These are phyloP conservation scores for Halophytophthora batemanensis DNA, from an alignment of 352 stramenopile genomes.

Conservation along the genomic window DNA sequence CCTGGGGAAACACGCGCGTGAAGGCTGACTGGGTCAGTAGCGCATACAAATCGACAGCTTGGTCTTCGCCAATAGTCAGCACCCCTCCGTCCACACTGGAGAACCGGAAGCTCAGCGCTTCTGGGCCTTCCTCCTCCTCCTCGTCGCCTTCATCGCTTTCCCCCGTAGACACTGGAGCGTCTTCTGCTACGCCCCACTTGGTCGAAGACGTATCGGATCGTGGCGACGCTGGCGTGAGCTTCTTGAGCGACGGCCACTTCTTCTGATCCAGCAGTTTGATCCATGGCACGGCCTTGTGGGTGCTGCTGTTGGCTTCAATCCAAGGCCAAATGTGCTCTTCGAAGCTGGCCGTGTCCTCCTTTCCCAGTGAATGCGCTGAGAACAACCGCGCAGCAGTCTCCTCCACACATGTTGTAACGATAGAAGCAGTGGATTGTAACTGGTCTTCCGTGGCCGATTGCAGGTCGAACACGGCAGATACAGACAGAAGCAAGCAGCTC, in stretches of 20 bases:
- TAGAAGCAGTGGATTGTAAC: conserved; percentile 49
- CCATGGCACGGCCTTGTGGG: conserved; percentile 51
- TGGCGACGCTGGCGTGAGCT: conserved; percentile 26
- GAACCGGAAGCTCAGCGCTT: conserved; percentile 63
- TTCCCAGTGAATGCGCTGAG: conserved; percentile 35
- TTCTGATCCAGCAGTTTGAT: conserved; percentile 64
- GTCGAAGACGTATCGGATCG: conserved; percentile 11
- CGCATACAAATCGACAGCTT: conserved; percentile 61
- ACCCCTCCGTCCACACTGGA: conserved; percentile 60
- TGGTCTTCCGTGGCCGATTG: conserved; percentile 45
- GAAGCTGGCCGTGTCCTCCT: conserved; percentile 32
- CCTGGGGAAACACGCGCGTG: conserved; percentile 62
- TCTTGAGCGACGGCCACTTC: conserved; percentile 63
- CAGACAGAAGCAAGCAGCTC: conserved; percentile 45
- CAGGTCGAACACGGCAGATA: conserved; percentile 67
- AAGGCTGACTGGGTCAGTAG: conserved; percentile 66
- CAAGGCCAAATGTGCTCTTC: conserved; percentile 51
- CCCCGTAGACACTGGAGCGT: conserved; percentile 1
- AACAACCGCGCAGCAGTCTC: conserved; percentile 54
- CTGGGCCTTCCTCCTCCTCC: conserved; percentile 12
- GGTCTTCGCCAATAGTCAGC: conserved; percentile 51
- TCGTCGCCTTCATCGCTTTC: conserved; percentile 19
- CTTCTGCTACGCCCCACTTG: conserved; percentile 27
- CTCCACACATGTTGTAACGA: conserved; percentile 52
- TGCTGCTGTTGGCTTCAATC: conserved; percentile 49